Evolutionary conservation across 768 basidiomycete genomes (phyloP), one percentile per base, ranked within the genome.

Genomic region (Macrocybe gigantea): DNA sequence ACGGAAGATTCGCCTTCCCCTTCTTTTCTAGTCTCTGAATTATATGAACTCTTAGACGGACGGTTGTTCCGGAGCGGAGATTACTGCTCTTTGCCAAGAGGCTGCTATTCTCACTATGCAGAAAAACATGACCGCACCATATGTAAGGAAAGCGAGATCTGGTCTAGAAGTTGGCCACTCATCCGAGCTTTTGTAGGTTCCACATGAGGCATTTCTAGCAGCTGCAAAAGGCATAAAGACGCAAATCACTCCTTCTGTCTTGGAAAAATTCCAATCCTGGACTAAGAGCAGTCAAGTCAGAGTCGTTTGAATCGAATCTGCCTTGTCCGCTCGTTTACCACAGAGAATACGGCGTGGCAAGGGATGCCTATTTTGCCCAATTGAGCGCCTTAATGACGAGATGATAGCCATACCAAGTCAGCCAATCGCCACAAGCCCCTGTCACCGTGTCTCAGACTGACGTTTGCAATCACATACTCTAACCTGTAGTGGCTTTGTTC

Each of bases 41-140:
- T 7, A 2, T 44, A 6, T 32, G 10, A 31, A 41, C 37, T 32
- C 31, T 12, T 43, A 98, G 96, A 88, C 93, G 1, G 83, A 88
- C 7, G 96, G 95, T 1, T 99, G 93, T 62, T 98, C 94, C 13
- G 96, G 96, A 5, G 96, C 96, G 5, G 96, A 99, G 64, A 82
- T 98, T 33, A 76, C 81, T 5, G 83, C 87, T 7, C 75, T 98
- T 38, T 98, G 94, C 61, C 96, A 98, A 66, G 95, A 99, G 64
- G 96, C 96, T 3, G 96, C 95, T 0, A 64, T 98, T 52, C 62
- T 85, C 46, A 89, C 93, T 0, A 98, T 99, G 96, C 83, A 88
- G 54, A 74, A 79, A 45, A 78, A 97, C 63, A 83, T 97, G 33
- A 64, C 88, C 49, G 82, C 91, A 2, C 74, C 81, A 39, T 75